Evolutionary conservation across 2,329 filamentous ascomycete genomes (phyloP).

Genomic region (Pochonia chlamydosporia): DNA sequence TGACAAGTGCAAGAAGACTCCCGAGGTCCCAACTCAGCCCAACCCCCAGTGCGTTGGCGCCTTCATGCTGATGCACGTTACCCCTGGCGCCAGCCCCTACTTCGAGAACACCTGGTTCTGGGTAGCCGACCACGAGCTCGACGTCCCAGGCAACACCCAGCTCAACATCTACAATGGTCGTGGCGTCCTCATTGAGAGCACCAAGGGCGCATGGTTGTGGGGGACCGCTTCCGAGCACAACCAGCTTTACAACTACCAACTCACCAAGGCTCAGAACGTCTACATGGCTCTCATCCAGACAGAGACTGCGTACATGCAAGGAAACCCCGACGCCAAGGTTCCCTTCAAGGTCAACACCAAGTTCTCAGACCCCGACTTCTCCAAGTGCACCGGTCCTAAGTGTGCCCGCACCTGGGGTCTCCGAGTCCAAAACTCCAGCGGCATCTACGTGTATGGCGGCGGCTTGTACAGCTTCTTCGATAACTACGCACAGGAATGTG

Average conservation of each 20-base stretch:
- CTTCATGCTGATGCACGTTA: constrained; percentile 65
- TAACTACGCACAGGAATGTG: constrained; percentile 70
- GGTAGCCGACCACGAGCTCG: constrained; percentile 87
- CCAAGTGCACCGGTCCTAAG: constrained; percentile 40
- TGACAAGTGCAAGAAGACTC: constrained; percentile 73
- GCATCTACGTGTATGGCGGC: constrained; percentile 65
- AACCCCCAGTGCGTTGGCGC: constrained; percentile 67
- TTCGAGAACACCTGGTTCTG: constrained; percentile 89
- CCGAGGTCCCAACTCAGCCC: constrained; percentile 52
- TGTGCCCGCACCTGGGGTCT: constrained; percentile 77
- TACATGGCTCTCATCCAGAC: constrained; percentile 83
- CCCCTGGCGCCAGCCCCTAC: constrained; percentile 60
- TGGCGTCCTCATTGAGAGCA: constrained; percentile 72
- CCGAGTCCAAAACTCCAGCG: constrained; percentile 59
- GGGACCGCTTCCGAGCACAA: constrained; percentile 66
- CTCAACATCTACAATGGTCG: constrained; percentile 86
- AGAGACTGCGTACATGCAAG: constrained; percentile 85
- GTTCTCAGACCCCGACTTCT: constrained; percentile 66
- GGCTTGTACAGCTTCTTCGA: constrained; percentile 81
- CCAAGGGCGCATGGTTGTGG: constrained; percentile 73
- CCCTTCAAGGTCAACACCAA: constrained; percentile 55
- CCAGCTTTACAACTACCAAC: constrained; percentile 77
- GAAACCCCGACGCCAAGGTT: constrained; percentile 66
- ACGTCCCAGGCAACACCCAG: constrained; percentile 66
- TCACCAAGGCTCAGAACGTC: constrained; percentile 69